Evolutionary conservation across 495 filamentous ascomycete species (phyloP), one percentile per base, ranked within the genome.

Genomic region (Cercophora newfieldiana): DNA sequence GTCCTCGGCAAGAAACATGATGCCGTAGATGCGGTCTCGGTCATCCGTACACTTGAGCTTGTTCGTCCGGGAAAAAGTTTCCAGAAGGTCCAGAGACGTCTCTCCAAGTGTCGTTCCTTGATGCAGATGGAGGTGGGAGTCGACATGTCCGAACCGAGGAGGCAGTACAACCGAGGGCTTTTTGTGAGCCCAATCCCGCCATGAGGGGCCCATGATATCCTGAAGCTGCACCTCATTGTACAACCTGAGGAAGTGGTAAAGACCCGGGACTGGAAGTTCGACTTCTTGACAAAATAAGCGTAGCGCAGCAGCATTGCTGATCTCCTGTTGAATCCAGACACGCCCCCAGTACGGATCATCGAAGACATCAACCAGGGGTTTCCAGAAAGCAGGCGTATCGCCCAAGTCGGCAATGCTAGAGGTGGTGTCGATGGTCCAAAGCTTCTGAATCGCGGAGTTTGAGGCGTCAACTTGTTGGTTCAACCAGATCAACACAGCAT

Each of bases 401-500:
- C 56, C 56, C 56, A 59, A 28, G 7, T 59, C 28, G 24, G 26
- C 7, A 7, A 59, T 8, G 7, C 33, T 28, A 3, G 56, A 33
- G 3, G 16, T 19, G 14, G 7, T n/a, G 30, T 8, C 5, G 7
- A 59, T 7, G 4, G 24, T 19, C 3, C 7, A n/a, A 10, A 59
- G 56, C 56, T 59, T 59, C 24, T 44, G 56, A 37, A 59, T 3
- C 5, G 28, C 18, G 30, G 56, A 2, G 16, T 33, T 2, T 7
- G 14, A 31, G 30, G 56, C 10, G 33, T 31, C 26, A n/a, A 59
- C 7, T 3, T 63, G 16, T 24, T 50, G 37, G 30, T 61, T 61
- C 14, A 68, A 53, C 66, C 66, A 68, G 10, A 68, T 54, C 54
- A 64, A 12, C 29, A 68, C 66, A 48, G 51, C n/a, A 19, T 30